Base-by-base conservation (phyloP, 352 stramenopile species). In the Phytophthora syringae region DNA sequence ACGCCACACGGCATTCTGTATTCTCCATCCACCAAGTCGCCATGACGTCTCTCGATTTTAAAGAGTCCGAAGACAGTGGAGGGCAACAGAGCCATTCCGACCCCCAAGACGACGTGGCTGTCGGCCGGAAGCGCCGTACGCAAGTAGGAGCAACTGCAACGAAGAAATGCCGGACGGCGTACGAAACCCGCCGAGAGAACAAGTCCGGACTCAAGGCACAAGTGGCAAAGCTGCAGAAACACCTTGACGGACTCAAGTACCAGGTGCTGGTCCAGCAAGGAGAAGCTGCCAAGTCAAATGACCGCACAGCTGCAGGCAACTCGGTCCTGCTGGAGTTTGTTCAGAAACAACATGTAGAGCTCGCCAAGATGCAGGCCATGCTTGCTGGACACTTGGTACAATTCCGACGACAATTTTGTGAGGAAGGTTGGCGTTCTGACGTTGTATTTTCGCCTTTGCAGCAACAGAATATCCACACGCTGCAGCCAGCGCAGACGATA, bases 211-310 rank as follows among this genome's bases (percentile, higher is more conserved):
- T 84, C 22, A 52, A 63, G 5, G 16, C 12, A 12, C 58, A 81
- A 43, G 60, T 76, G 20, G 59, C 62, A 43, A 50, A 27, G 13
- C 53, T 81, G 47, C 69, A 83, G 52, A 57, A 67, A 36, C 56
- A 77, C 12, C 70, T 81, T 44, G 56, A 72, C 15, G 51, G 70
- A 13, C 70, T 84, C 55, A 74, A 84, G 50, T 77, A 70, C 27
- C 53, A 60, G 10, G 68, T 71, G 48, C 49, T 77, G 30, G 64
- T 77, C n/a, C 42, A 70, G 42, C 43, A 73, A 16, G 68, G 68
- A 7, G 68, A 73, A 39, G 45, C 68, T 2, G 58, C 64, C 58
- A 73, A 73, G 49, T 67, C 68, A 16, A 67, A 72, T 7, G 58
- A 67, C 16, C 64, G 32, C 30, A 25, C 28, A 6, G 45, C 57